Percentiles rank a stretch among this genome's conserved stretches.
phyloP scores from a whole-genome alignment of 495 filamentous ascomycete species.

The Penicillium arizonense region DNA sequence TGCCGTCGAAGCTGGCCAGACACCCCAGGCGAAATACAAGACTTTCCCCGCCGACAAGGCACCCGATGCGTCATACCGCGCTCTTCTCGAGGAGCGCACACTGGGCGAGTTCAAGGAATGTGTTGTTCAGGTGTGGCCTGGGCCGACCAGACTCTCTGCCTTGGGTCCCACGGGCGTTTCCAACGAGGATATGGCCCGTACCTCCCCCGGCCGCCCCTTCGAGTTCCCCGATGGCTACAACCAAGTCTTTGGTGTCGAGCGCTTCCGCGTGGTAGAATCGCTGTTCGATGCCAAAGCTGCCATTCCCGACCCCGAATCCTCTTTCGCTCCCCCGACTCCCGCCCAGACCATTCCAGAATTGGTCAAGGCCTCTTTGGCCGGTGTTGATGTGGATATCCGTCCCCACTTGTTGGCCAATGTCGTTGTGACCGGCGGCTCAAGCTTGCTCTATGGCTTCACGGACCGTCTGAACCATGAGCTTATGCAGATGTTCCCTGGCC shows the following conservation, averaged over 20 bases:
- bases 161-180: constrained; percentile 55
- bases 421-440: constrained; percentile 88
- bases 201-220: constrained; percentile 74
- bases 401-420: constrained; percentile 79
- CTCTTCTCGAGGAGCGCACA: constrained; percentile 86
- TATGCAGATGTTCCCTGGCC: constrained; percentile 70
- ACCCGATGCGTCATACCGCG: constrained; percentile 70
- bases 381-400: constrained; percentile 87
- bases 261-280: constrained; percentile 80
- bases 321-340: constrained; percentile 53
- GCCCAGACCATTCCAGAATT: constrained; percentile 76
- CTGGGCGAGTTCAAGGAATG: constrained; percentile 96
- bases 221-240: constrained; percentile 97
- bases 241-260: constrained; percentile 84
- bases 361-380: constrained; percentile 70
- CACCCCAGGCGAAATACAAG: constrained; percentile 67
- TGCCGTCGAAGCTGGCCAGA: constrained; percentile 82
- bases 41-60: constrained; percentile 60
- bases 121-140: constrained; percentile 90
- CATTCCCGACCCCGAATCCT: constrained; percentile 40
- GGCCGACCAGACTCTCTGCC: constrained; percentile 64
- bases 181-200: constrained; percentile 66
- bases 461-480: constrained; percentile 86
- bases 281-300: constrained; percentile 78
- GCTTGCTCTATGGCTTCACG: constrained; percentile 82